phyloP scores from a whole-genome alignment of 140 eudicot genomes.

The Ambrosia hybrid region DNA sequence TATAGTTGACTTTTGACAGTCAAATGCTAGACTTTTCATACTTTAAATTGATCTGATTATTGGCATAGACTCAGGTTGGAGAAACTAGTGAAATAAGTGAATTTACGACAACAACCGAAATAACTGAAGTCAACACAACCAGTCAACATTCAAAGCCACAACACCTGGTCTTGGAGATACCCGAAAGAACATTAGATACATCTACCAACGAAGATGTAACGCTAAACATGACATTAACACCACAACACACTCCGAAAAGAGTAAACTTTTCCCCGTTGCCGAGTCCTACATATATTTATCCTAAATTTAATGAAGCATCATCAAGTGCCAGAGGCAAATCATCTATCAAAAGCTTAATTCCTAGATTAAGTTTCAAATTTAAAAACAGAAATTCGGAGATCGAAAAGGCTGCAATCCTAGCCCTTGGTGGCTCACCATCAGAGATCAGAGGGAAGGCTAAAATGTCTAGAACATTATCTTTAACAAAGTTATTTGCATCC shows the following conservation, averaged over 20 bases:
- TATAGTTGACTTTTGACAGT: conserved; percentile 28
- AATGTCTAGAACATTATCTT: conserved; percentile 58
- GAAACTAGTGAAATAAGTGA: conserved; percentile 71
- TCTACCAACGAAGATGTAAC: conserved; percentile 48
- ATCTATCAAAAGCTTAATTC: conserved; percentile 64
- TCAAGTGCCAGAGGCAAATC: conserved; percentile 52
- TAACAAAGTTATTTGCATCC: conserved; percentile 54
- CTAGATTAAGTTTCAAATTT: conserved; percentile 76
- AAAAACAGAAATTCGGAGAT: conserved; percentile 64
- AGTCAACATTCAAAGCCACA: conserved; percentile 36
- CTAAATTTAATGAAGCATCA: conserved; percentile 40
- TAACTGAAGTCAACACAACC: conserved; percentile 44
- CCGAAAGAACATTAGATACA: conserved; percentile 38
- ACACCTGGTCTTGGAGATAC: conserved; percentile 50
- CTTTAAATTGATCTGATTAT: conserved; percentile 10
- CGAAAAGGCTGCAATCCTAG: conserved; percentile 72
- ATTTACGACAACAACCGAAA: conserved; percentile 47
- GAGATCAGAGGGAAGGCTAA: conserved; percentile 38
- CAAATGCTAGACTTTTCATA: conserved; percentile 3
- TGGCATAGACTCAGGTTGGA: conserved; percentile 43
- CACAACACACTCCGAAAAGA: conserved; percentile 68
- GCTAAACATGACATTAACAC: conserved; percentile 55
- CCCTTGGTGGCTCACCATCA: conserved; percentile 74
- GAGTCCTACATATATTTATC: conserved; percentile 49
- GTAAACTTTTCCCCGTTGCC: conserved; percentile 75